Evolutionary conservation across 116 monocot genomes (phyloP).

Genomic region (Zostera marina): DNA sequence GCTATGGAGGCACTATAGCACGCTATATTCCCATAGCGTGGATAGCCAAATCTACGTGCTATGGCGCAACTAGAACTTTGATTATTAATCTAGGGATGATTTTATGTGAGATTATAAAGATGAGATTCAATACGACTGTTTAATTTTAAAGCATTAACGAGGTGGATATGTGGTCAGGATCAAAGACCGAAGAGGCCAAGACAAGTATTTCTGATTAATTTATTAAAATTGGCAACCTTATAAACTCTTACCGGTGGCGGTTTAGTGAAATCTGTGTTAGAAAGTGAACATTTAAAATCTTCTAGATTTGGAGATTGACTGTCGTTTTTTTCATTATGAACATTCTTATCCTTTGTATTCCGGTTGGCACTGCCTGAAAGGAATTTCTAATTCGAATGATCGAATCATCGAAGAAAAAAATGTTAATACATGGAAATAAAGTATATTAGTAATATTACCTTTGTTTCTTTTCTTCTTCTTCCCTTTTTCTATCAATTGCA

Average conservation of each 20-base stretch:
- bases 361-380: not conserved
- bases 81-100: too few relatives aligned
- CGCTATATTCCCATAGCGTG: too few relatives aligned
- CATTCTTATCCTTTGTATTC: not conserved
- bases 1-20: too few relatives aligned
- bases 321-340: not conserved
- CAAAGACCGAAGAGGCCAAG: too few relatives aligned
- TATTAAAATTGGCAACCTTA: too few relatives aligned
- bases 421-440: not conserved
- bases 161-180: too few relatives aligned
- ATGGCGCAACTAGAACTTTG: too few relatives aligned
- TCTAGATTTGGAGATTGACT: not conserved
- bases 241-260: slow-evolving; percentile 3
- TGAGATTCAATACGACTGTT: too few relatives aligned
- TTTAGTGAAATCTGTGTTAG: not conserved
- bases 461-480: slow-evolving; percentile 10
- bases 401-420: not conserved
- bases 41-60: too few relatives aligned
- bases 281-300: slow-evolving; percentile 2
- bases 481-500: slow-evolving; percentile 11
- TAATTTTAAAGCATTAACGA: too few relatives aligned
- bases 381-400: not conserved
- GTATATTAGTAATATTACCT: slow-evolving; percentile 9
- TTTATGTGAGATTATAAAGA: too few relatives aligned
- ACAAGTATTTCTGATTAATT: too few relatives aligned